Conservation (phyloP, 108 stramenopile genomes). For the Nitzschia sp. region DNA sequence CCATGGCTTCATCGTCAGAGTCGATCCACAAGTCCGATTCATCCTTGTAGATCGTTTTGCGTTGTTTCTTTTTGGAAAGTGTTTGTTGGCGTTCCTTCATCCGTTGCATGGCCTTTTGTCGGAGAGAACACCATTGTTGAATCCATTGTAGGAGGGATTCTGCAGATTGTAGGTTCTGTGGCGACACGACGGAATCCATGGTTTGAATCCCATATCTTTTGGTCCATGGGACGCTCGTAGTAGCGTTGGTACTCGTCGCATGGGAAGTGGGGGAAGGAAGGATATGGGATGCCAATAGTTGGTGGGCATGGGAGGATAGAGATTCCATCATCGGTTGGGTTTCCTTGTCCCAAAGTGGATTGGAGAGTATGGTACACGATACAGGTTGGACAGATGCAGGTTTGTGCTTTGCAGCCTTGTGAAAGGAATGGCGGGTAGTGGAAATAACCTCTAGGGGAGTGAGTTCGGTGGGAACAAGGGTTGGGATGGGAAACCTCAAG, state of each 20-base stretch:
- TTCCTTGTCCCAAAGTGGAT: background rate
- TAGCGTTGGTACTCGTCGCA: background rate
- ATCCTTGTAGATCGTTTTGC: conserved; percentile 41
- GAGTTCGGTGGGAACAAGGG: background rate
- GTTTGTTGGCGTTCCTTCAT: conserved; percentile 44
- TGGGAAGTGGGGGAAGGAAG: background rate
- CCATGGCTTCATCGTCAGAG: conserved; percentile 33
- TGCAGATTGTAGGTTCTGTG: conserved; percentile 34
- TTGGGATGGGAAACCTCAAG: conserved; percentile 28
- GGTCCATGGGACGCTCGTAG: conserved; percentile 34
- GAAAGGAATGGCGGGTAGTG: background rate
- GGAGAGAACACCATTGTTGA: conserved; percentile 58
- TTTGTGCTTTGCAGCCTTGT: background rate
- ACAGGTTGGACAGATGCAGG: conserved; percentile 1
- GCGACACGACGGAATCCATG: conserved; percentile 1
- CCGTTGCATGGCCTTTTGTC: conserved; percentile 45
- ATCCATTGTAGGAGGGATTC: conserved; percentile 47
- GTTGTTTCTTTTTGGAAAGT: conserved; percentile 20
- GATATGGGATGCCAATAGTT: conserved; percentile 2
- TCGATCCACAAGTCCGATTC: conserved; percentile 33
- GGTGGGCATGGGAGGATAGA: conserved; percentile 6
- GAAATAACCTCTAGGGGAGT: background rate
- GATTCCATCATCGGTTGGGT: background rate
- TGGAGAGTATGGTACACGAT: background rate
- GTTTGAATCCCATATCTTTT: conserved; percentile 39